phyloP scores from a whole-genome alignment of 2,329 filamentous ascomycete species.

The Triangularia setosa region DNA sequence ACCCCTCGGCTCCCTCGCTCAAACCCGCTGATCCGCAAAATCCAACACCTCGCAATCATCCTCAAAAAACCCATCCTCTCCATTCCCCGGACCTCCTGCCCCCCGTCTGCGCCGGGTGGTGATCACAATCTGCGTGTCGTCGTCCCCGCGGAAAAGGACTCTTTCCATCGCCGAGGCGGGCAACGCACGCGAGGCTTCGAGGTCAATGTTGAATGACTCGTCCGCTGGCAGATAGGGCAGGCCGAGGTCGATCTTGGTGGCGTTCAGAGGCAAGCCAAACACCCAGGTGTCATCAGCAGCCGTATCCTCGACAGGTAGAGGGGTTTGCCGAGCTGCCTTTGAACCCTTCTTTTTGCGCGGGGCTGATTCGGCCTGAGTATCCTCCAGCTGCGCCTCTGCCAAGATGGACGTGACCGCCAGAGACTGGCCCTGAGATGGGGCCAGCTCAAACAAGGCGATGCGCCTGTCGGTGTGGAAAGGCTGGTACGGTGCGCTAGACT shows the following conservation, averaged over 20 bases:
- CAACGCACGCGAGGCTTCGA: conserved; percentile 56
- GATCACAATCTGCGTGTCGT: conserved; percentile 71
- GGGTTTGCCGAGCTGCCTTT: conserved; percentile 9
- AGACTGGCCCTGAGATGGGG: conserved; percentile 16
- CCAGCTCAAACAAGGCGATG: conserved; percentile 71
- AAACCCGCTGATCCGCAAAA: conserved; percentile 71
- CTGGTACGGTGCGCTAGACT: conserved; percentile 92
- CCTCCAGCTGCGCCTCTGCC: conserved; percentile 40
- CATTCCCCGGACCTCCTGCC: conserved; percentile 47
- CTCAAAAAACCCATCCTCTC: conserved; percentile 81
- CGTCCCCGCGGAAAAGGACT: conserved; percentile 52
- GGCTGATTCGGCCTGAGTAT: conserved; percentile 27
- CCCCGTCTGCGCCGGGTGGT: conserved; percentile 73
- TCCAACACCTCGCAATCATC: conserved; percentile 90
- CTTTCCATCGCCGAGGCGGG: conserved; percentile 63
- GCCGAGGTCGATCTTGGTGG: conserved; percentile 51
- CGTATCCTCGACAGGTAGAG: conserved; percentile 4
- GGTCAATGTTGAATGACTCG: conserved; percentile 43
- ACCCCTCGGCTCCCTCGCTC: background rate
- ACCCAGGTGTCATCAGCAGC: conserved; percentile 45
- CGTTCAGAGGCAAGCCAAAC: conserved; percentile 54
- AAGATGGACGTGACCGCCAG: conserved; percentile 37
- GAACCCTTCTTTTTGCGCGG: conserved; percentile 24
- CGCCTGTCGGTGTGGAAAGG: conserved; percentile 91
- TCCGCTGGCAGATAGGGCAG: conserved; percentile 46